Percentiles rank a stretch among this genome's conserved stretches.
Conservation (phyloP, 2,329 filamentous ascomycete species). For the Pyrenochaeta sp. region DNA sequence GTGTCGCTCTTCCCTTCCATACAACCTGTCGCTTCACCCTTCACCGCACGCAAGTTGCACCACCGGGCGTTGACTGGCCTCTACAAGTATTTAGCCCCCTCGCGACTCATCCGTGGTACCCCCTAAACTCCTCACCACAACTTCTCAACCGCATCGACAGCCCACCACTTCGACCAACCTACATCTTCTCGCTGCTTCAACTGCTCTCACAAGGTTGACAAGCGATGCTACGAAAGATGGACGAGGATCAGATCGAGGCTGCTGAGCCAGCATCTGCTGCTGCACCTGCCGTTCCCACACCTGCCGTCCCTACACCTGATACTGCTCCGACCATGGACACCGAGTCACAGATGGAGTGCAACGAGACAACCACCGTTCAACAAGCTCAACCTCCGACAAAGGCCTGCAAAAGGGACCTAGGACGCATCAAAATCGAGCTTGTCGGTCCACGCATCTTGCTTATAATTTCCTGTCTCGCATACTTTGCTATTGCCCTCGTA, state of each 20-base stretch:
- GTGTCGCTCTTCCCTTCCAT: background rate
- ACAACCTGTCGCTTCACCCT: background rate
- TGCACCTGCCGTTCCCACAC: background rate
- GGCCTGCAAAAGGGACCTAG: background rate
- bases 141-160: background rate
- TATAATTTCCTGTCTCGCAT: slow-evolving; percentile 12
- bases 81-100: too few species aligned
- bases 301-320: background rate
- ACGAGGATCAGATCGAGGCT: background rate
- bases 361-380: background rate
- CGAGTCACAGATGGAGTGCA: background rate
- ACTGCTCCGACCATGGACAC: background rate
- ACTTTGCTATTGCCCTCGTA: slow-evolving; percentile 14
- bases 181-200: background rate
- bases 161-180: background rate
- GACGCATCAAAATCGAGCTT: slow-evolving; percentile 1
- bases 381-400: background rate
- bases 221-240: background rate
- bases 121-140: background rate
- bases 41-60: background rate
- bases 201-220: background rate
- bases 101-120: background rate
- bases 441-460: slow-evolving; percentile 11
- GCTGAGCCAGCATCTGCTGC: background rate
- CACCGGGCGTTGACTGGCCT: too few species aligned